A percentile compares a stretch with the other conserved stretches of the same genome.
phyloP scores from a whole-genome alignment of 495 filamentous ascomycete species.

The Sabuloglossum arenarium region DNA sequence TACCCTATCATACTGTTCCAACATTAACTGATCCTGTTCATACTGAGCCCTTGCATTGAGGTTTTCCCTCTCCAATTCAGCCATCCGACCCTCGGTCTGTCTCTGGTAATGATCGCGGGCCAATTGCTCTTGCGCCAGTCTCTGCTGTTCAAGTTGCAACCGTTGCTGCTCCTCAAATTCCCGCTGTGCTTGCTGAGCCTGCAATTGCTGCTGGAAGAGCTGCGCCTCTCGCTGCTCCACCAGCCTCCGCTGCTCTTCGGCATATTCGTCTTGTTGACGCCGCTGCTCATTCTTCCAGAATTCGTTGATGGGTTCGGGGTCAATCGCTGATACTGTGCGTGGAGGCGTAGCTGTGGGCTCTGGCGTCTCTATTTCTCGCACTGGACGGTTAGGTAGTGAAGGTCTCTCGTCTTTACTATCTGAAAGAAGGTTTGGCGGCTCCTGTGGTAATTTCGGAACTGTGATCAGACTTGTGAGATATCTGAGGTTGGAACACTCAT shows the following conservation, averaged over 20 bases:
- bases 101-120: conserved; percentile 69
- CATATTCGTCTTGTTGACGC: conserved; percentile 81
- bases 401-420: conserved; percentile 66
- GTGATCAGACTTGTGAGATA: conserved; percentile 94
- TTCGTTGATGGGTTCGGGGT: conserved; percentile 88
- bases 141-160: conserved; percentile 69
- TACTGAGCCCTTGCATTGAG: conserved; percentile 87
- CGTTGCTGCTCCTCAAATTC: conserved; percentile 95
- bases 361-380: conserved; percentile 41
- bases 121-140: conserved; percentile 74
- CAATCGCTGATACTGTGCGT: conserved; percentile 34
- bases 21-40: conserved; percentile 86
- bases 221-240: conserved; percentile 58
- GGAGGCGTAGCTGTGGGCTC: conserved; percentile 43
- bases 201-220: conserved; percentile 62
- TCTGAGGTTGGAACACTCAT: conserved; percentile 91
- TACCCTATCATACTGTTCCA: conserved; percentile 69
- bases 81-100: conserved; percentile 82
- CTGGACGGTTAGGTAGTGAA: conserved; percentile 59
- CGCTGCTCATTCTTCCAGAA: conserved; percentile 92
- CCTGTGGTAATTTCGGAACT: conserved; percentile 84
- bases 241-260: conserved; percentile 73
- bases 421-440: conserved; percentile 69
- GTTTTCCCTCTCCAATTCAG: conserved; percentile 87
- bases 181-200: conserved; percentile 59